Percentiles rank a stretch among this genome's conserved stretches.
phyloP scores from a whole-genome alignment of 768 basidiomycete species.

The Cyathus striatus region DNA sequence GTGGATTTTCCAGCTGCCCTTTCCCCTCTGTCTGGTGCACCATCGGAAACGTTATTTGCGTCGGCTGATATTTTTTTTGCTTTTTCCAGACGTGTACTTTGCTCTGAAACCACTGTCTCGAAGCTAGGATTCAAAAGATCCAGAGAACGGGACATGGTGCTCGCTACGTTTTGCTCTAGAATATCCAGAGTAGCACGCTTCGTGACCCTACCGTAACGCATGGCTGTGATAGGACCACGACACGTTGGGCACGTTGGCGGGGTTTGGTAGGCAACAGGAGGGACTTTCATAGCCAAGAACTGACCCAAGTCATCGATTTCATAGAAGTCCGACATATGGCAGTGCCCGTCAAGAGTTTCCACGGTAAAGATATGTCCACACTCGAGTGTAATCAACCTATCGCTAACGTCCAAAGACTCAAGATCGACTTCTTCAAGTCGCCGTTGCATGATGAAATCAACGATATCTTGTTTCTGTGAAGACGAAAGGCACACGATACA shows the following conservation, averaged over 20 bases:
- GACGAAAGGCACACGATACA: conserved; percentile 47
- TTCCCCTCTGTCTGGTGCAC: conserved; percentile 1
- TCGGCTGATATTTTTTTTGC: not conserved
- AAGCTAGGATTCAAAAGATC: conserved; percentile 19
- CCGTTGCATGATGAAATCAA: conserved; percentile 55
- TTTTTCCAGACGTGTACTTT: not conserved
- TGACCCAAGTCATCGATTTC: conserved; percentile 36
- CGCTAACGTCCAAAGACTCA: conserved; percentile 25
- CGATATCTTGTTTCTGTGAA: conserved; percentile 34
- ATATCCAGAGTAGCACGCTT: conserved; percentile 65
- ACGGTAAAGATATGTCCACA: conserved; percentile 68
- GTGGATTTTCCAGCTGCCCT: conserved; percentile 6
- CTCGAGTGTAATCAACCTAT: conserved; percentile 54
- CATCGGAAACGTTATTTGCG: not conserved
- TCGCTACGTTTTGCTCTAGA: conserved; percentile 56
- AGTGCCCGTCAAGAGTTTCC: conserved; percentile 63
- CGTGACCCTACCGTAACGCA: conserved; percentile 55
- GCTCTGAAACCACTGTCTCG: conserved; percentile 12
- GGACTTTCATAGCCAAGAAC: conserved; percentile 21
- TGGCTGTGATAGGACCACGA: conserved; percentile 48
- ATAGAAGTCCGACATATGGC: conserved; percentile 49
- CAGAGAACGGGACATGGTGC: conserved; percentile 43
- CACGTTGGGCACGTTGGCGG: conserved; percentile 63
- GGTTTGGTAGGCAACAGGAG: too few species aligned
- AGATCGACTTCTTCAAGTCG: conserved; percentile 43